A percentile compares a stretch with the other conserved stretches of the same genome.
These are phyloP conservation scores for Daldinia bambusicola DNA, from an alignment of 495 filamentous ascomycete genomes.

Conservation along the genomic window DNA sequence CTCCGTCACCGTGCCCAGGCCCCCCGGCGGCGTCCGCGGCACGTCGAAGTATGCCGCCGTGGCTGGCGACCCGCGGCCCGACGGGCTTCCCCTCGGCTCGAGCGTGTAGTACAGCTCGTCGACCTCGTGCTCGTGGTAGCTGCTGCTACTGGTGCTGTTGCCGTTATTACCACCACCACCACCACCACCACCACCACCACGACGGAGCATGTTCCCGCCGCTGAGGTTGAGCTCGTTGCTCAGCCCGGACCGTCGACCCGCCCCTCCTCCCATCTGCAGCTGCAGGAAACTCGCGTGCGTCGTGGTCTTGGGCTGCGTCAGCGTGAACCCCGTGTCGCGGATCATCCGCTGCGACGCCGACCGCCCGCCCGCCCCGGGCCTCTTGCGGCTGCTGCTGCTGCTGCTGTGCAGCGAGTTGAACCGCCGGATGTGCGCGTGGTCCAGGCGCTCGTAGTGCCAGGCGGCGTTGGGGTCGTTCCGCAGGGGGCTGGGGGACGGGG, in stretches of 20 bases:
- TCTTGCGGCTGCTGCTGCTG: slow-evolving; percentile 41
- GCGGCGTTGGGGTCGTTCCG: slow-evolving; percentile 25
- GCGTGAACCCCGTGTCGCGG: slow-evolving; percentile 20
- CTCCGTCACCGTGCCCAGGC: slow-evolving; percentile 25
- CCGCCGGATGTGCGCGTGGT: slow-evolving; percentile 20
- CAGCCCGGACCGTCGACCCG: slow-evolving; percentile 18
- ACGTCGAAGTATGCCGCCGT: slow-evolving; percentile 21
- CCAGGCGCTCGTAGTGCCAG: slow-evolving; percentile 38
- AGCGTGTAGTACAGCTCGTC: slow-evolving; percentile 33
- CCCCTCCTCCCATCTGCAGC: not conserved
- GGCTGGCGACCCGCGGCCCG: not conserved
- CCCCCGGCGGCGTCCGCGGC: slow-evolving; percentile 8
- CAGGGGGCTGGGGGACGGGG: not conserved
- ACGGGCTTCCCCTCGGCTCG: slow-evolving; percentile 20
- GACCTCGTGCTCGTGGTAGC: not conserved
- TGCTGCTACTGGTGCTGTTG: too few species aligned
- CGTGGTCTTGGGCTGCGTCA: slow-evolving; percentile 41
- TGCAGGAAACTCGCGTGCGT: slow-evolving; percentile 5
- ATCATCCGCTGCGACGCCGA: slow-evolving; percentile 22
- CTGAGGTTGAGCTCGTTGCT: slow-evolving; percentile 18
- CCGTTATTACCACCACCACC: too few species aligned
- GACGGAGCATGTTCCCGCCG: too few species aligned
- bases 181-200: not conserved
- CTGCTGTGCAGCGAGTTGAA: slow-evolving; percentile 33
- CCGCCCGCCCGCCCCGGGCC: slow-evolving; percentile 71